phyloP scores from a whole-genome alignment of 192 early-diverging fungal species.

The Coemansia sp. region DNA sequence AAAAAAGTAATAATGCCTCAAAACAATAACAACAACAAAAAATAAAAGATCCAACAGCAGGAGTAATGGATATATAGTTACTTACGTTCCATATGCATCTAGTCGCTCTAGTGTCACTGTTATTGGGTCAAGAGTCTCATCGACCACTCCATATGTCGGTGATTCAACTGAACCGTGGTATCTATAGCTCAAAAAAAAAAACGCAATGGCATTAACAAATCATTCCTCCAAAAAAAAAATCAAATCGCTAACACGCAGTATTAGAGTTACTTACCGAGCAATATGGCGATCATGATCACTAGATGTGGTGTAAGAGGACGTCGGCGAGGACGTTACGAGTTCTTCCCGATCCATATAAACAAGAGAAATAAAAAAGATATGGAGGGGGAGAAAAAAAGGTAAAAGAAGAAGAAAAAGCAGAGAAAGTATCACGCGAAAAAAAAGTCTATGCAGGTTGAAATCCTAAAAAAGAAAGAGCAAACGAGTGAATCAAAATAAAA shows the following conservation, averaged over 20 bases:
- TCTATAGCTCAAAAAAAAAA: constrained; percentile 21
- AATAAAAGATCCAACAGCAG: not conserved
- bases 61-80: not conserved
- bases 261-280: constrained; percentile 20
- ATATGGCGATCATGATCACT: constrained; percentile 25
- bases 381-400: not conserved
- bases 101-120: constrained; percentile 37
- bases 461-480: not conserved
- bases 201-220: not conserved
- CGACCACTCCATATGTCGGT: constrained; percentile 26
- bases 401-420: not conserved
- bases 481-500: not conserved
- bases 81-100: constrained; percentile 50
- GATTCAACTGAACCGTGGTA: constrained; percentile 34
- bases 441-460: not conserved
- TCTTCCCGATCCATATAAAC: constrained; percentile 13
- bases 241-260: not conserved
- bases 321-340: constrained; percentile 24
- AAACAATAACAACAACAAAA: constrained; percentile 10
- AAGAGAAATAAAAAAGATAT: constrained; percentile 1
- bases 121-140: constrained; percentile 24
- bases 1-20: not conserved
- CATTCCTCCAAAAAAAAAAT: not conserved
- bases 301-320: constrained; percentile 30
- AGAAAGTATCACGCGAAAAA: not conserved